A percentile compares a stretch with the other conserved stretches of the same genome.
Conservation (phyloP, 768 basidiomycete species). For the Candolleomyces eurysporus region DNA sequence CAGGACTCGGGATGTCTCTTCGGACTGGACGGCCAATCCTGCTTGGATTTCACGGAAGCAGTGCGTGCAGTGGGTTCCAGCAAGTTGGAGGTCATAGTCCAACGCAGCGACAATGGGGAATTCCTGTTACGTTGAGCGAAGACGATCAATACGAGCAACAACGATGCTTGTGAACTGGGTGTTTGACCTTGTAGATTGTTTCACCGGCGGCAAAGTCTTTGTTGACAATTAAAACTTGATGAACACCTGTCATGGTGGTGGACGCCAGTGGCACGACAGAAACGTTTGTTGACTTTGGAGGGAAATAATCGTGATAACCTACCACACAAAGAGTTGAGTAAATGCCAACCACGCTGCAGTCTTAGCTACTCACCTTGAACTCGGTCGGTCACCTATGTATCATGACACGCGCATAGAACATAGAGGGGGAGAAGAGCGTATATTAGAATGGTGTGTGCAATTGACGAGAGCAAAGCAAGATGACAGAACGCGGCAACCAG, state of each 20-base stretch:
- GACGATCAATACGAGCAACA: slow-evolving; percentile 2
- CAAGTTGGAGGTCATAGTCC: slow-evolving; percentile 67
- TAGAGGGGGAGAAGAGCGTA: slow-evolving; percentile 36
- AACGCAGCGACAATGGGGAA: slow-evolving; percentile 68
- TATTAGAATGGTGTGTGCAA: slow-evolving; percentile 57
- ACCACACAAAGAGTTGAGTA: slow-evolving; percentile 12
- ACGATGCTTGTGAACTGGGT: not conserved
- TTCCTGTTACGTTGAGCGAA: slow-evolving; percentile 49
- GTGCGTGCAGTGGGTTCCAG: slow-evolving; percentile 69
- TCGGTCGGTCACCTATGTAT: slow-evolving; percentile 56
- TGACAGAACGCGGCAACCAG: slow-evolving; percentile 19
- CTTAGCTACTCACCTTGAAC: slow-evolving; percentile 67
- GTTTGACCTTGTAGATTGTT: slow-evolving; percentile 67
- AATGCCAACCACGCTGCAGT: slow-evolving; percentile 9
- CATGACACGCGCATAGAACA: slow-evolving; percentile 16
- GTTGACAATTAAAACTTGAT: slow-evolving; percentile 57
- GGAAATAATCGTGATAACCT: slow-evolving; percentile 81
- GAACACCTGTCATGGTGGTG: slow-evolving; percentile 30
- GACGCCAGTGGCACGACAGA: slow-evolving; percentile 43
- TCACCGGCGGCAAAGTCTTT: slow-evolving; percentile 72
- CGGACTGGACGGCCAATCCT: slow-evolving; percentile 37
- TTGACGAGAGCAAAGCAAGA: slow-evolving; percentile 16
- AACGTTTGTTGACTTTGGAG: slow-evolving; percentile 70
- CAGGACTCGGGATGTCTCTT: slow-evolving; percentile 14
- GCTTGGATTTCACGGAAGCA: slow-evolving; percentile 63